Evolutionary conservation across 768 basidiomycete genomes (phyloP).

Genomic region (Chalciporus piperatus): DNA sequence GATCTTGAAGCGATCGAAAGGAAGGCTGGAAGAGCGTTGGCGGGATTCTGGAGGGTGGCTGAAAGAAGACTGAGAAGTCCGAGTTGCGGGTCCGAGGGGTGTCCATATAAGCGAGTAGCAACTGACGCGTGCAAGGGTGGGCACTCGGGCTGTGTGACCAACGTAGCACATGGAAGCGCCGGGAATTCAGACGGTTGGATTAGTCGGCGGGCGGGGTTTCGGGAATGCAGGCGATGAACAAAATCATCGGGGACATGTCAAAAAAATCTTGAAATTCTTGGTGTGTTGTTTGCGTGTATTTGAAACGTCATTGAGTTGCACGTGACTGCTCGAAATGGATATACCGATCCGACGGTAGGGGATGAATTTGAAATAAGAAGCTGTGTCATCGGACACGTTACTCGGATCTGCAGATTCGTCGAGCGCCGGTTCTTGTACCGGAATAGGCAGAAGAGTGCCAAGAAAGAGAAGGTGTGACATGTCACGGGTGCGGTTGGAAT

Average conservation of each 20-base stretch:
- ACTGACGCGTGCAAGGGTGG: neutral
- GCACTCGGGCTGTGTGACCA: neutral
- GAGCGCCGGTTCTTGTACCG: constrained; percentile 4
- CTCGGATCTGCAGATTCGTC: constrained; percentile 32
- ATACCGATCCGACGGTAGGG: constrained; percentile 7
- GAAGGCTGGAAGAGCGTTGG: neutral
- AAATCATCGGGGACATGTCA: neutral
- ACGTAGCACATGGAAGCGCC: neutral
- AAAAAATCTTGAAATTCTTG: neutral
- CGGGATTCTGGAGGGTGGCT: neutral
- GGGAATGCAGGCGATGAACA: neutral
- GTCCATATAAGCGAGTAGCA: neutral
- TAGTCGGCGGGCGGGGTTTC: too few relatives aligned
- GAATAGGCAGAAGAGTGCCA: constrained; percentile 11
- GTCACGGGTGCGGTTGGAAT: constrained; percentile 16
- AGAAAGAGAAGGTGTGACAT: constrained; percentile 10
- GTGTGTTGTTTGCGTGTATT: neutral
- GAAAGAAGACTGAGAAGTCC: neutral
- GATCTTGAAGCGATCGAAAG: constrained; percentile 14
- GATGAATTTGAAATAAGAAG: constrained; percentile 33
- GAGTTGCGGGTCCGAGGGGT: constrained; percentile 25
- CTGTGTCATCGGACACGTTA: constrained; percentile 22
- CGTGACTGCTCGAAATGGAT: constrained; percentile 9
- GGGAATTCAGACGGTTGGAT: too few relatives aligned
- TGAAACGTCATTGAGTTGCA: constrained; percentile 1